Evolutionary conservation across 352 stramenopile species (phyloP), one percentile per base, ranked within the genome.

Genomic region (Thraustotheca clavata): DNA sequence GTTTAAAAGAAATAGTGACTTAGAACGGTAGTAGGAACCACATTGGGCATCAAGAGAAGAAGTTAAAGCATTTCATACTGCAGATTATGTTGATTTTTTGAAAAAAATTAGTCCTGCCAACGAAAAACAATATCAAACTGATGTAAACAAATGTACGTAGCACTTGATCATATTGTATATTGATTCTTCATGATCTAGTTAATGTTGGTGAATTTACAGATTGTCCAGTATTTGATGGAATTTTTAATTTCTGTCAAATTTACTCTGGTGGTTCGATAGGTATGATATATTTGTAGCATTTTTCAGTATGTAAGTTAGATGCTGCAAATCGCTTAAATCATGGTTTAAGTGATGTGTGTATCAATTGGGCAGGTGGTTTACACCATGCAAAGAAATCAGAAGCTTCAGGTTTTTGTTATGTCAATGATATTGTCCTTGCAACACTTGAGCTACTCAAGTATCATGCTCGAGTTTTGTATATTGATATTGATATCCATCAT

Each of bases 401-500:
- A 73, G 96, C 94, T 16, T 92, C 78, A 16, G 89, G 88, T 4
- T 98, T 98, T 69, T 98, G 95, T 72, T 98, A 98, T 75, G 87
- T 98, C 59, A 99, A 99, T 71, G 96, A 99, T 76, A 98, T 98
- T 69, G 97, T 99, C 22, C 76, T 99, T 34, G 96, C 91, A 18
- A 99, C 99, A 67, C 70, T 99, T 33, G 97, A 99, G 77, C 75
- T 99, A 60, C 85, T 99, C 38, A 99, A 99, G 80, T 95, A 87
- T 49, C 95, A 99, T 73, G 81, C 93, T 5, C 77, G 97, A 14
- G 97, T 99, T 18, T 73, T 99, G 11, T 99, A 99, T 76, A 98
- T 99, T 75, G 96, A 99, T 72, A 99, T 99, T 75, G 97, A 99
- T 73, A 94, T 99, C 12, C 96, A 99, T 72, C 96, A 99, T 69